Percentiles rank a stretch among this genome's conserved stretches.
These are phyloP conservation scores for Leptographium lundbergii DNA, from an alignment of 2,329 filamentous ascomycete species.

Conservation along the genomic window DNA sequence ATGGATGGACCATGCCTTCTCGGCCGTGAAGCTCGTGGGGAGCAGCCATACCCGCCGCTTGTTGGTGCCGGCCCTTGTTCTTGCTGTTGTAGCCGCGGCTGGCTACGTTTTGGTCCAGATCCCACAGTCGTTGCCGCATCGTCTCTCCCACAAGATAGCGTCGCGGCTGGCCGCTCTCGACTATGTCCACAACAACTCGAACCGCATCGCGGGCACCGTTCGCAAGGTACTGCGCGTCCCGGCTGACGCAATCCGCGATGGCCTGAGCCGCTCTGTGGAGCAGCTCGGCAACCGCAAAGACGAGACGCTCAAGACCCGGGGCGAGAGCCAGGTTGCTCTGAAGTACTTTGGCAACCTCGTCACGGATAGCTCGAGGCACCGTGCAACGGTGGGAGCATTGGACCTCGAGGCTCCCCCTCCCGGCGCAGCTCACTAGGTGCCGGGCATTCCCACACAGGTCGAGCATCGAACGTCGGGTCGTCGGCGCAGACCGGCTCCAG, in stretches of 20 bases:
- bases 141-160: conserved; percentile 74
- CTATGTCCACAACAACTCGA: conserved; percentile 82
- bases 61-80: conserved; percentile 65
- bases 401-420: conserved; percentile 32
- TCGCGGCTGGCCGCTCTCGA: conserved; percentile 69
- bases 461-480: neutral
- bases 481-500: neutral
- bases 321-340: conserved; percentile 72
- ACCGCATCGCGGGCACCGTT: conserved; percentile 72
- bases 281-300: conserved; percentile 66
- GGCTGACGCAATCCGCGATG: conserved; percentile 71
- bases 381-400: conserved; percentile 34
- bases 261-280: conserved; percentile 75
- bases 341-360: conserved; percentile 88
- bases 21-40: conserved; percentile 67
- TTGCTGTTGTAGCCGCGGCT: conserved; percentile 60
- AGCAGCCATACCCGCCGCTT: conserved; percentile 70
- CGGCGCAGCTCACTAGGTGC: neutral
- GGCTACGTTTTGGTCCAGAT: conserved; percentile 80
- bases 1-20: conserved; percentile 81
- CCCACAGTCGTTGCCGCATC: conserved; percentile 75
- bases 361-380: conserved; percentile 45
- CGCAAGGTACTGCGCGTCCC: conserved; percentile 82
- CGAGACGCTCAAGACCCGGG: conserved; percentile 68
- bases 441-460: neutral